phyloP scores from a whole-genome alignment of 768 basidiomycete species.

The Lactarius indigo region DNA sequence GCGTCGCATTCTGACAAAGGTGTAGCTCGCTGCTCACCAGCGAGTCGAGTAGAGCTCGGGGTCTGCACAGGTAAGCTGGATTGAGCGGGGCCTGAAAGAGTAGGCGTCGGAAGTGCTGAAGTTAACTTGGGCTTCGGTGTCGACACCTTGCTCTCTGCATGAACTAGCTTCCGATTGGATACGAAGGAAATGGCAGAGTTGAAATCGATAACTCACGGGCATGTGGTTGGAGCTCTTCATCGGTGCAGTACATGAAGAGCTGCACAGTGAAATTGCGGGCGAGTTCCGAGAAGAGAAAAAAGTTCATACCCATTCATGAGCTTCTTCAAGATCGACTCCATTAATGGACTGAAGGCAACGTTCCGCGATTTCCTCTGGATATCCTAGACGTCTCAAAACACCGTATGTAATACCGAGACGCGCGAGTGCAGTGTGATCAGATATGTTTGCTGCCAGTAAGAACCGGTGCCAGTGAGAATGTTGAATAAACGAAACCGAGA shows the following conservation, averaged over 20 bases:
- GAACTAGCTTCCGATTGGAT: background rate
- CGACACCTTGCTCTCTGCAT: constrained; percentile 7
- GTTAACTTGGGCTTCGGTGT: constrained; percentile 3
- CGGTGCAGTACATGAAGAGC: constrained; percentile 63
- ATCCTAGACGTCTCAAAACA: constrained; percentile 72
- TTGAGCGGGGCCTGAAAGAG: background rate
- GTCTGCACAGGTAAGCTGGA: background rate
- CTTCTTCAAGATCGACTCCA: constrained; percentile 79
- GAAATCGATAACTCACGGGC: constrained; percentile 33
- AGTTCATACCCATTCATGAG: constrained; percentile 81
- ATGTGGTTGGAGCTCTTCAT: constrained; percentile 49
- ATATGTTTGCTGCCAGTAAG: constrained; percentile 41
- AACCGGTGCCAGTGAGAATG: background rate
- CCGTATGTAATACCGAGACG: constrained; percentile 80
- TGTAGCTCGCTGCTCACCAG: background rate
- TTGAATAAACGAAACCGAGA: background rate
- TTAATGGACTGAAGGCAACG: constrained; percentile 65
- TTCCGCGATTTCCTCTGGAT: constrained; percentile 61
- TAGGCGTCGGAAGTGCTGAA: background rate
- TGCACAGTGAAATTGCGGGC: constrained; percentile 31
- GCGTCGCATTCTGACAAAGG: background rate
- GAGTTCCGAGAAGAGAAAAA: background rate
- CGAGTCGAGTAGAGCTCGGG: background rate
- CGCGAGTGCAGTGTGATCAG: constrained; percentile 67
- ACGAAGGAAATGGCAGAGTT: background rate